phyloP scores from a whole-genome alignment of 2,329 filamentous ascomycete species.

The Macrophomina phaseolina region DNA sequence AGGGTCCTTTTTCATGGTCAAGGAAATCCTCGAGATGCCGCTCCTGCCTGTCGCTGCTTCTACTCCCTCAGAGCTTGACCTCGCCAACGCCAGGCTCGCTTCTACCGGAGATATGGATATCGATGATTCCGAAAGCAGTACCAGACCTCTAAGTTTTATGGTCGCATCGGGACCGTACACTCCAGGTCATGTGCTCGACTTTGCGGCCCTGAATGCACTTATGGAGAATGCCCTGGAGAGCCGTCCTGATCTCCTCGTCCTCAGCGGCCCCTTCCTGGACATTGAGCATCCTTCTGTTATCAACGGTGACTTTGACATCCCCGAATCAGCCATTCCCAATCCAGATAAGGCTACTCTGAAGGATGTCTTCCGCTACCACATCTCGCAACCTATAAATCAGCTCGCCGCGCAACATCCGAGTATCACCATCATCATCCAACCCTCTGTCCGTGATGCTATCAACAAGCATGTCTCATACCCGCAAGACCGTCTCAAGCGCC shows the following conservation, averaged over 20 bases:
- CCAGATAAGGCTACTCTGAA: conserved; percentile 79
- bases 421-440: conserved; percentile 81
- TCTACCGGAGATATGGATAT: conserved; percentile 52
- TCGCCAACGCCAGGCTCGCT: conserved; percentile 71
- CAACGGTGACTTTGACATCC: conserved; percentile 53
- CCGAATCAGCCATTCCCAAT: conserved; percentile 44
- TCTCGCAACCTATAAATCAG: conserved; percentile 73
- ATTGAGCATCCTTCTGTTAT: conserved; percentile 88
- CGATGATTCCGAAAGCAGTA: conserved; percentile 49
- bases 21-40: conserved; percentile 76
- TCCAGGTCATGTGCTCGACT: conserved; percentile 88
- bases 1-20: conserved; percentile 80
- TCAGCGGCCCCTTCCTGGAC: conserved; percentile 89
- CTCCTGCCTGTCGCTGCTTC: conserved; percentile 77
- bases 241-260: conserved; percentile 77
- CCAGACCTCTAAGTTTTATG: conserved; percentile 74
- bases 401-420: conserved; percentile 74
- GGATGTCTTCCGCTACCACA: conserved; percentile 81
- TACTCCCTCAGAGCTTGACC: conserved; percentile 66
- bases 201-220: conserved; percentile 82
- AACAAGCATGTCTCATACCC: conserved; percentile 88
- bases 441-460: conserved; percentile 81
- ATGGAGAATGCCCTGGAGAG: conserved; percentile 77
- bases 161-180: conserved; percentile 89
- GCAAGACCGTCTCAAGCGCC: conserved; percentile 70